Evolutionary conservation across 2,329 filamentous ascomycete genomes (phyloP).

Genomic region (Xylariales sp.): DNA sequence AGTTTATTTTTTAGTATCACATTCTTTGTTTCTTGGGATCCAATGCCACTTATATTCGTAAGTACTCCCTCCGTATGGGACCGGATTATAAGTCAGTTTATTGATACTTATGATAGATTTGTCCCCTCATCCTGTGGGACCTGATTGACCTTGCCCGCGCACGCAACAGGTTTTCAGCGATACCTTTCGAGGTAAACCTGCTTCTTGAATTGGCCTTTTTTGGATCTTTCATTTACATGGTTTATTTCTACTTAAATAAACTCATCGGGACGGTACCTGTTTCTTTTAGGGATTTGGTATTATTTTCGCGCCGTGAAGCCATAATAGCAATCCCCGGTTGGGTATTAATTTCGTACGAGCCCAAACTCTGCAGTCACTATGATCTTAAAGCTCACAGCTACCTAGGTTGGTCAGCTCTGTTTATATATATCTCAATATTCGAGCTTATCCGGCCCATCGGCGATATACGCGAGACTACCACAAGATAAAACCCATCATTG

Average conservation of each 20-base stretch:
- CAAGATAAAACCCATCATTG: constrained; percentile 15
- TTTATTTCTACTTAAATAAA: not conserved
- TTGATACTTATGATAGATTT: not conserved
- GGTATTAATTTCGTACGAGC: not conserved
- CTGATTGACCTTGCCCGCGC: not conserved
- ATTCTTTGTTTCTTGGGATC: too few relatives aligned
- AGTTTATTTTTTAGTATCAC: not conserved
- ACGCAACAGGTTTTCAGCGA: not conserved
- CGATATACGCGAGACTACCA: constrained; percentile 15
- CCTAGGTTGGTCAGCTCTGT: not conserved
- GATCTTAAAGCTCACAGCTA: not conserved
- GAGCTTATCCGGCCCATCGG: not conserved
- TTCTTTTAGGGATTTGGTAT: too few relatives aligned
- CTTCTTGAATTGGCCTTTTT: not conserved
- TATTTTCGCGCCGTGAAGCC: not conserved
- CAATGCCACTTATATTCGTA: not conserved
- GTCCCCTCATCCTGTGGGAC: constrained; percentile 11
- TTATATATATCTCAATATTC: constrained; percentile 1
- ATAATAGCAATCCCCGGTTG: not conserved
- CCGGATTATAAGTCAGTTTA: not conserved
- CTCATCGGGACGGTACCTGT: too few relatives aligned
- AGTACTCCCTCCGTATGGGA: not conserved
- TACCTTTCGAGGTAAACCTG: constrained; percentile 10
- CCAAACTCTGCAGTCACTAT: not conserved
- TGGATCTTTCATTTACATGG: not conserved